These are phyloP conservation scores for Auricularia heimuer DNA, from an alignment of 768 basidiomycete species.

Conservation along the genomic window DNA sequence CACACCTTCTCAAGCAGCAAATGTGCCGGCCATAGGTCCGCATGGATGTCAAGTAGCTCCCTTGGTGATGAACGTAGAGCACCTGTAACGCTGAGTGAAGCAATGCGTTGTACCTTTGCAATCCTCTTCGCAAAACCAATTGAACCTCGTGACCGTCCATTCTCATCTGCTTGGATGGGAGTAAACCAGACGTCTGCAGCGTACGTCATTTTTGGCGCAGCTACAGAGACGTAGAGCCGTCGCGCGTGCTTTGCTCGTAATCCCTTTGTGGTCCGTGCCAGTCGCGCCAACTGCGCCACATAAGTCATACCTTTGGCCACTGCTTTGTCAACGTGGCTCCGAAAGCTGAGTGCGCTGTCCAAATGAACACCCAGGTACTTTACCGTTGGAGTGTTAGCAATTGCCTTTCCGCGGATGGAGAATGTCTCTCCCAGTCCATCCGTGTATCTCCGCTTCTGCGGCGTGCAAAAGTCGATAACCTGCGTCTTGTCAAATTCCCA, in stretches of 20 bases:
- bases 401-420: not conserved
- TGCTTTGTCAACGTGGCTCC: not conserved
- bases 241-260: conserved; percentile 11
- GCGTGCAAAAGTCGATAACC: not conserved
- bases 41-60: conserved; percentile 10
- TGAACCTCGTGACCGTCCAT: conserved; percentile 4
- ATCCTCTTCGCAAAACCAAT: conserved; percentile 7
- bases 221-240: conserved; percentile 18
- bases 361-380: not conserved
- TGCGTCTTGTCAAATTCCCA: not conserved
- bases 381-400: not conserved
- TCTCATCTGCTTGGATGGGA: conserved; percentile 12
- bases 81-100: conserved; percentile 13
- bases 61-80: conserved; percentile 12
- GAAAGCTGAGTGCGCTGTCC: not conserved
- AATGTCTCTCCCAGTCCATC: not conserved
- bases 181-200: conserved; percentile 18
- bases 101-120: conserved; percentile 15
- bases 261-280: conserved; percentile 8
- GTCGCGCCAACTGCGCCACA: conserved; percentile 15
- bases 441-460: not conserved
- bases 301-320: conserved; percentile 8
- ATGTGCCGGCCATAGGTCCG: conserved; percentile 8
- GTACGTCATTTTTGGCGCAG: conserved; percentile 19
- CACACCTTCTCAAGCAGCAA: not conserved